A percentile compares a stretch with the other conserved stretches of the same genome.
Conservation (phyloP, 805 yeast species). For the Sungouiozyma ichnusensis region DNA sequence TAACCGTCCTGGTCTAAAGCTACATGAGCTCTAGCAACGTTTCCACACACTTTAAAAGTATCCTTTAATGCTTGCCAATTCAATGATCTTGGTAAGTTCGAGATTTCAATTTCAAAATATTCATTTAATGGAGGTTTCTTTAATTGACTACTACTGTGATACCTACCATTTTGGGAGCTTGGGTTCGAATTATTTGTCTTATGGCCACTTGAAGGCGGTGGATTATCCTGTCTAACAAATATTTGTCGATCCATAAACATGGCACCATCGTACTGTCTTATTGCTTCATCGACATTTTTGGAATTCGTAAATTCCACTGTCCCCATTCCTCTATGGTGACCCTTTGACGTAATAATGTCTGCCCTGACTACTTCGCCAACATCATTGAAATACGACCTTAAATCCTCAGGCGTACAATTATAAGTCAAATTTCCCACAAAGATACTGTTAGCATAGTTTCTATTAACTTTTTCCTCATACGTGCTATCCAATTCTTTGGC, state of each 20-base stretch:
- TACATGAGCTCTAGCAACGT: constrained; percentile 74
- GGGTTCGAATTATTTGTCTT: constrained; percentile 1
- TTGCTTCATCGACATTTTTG: constrained; percentile 63
- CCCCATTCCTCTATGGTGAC: constrained; percentile 82
- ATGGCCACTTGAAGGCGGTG: constrained; percentile 46
- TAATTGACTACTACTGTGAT: neutral
- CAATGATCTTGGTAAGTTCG: constrained; percentile 72
- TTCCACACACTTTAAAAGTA: constrained; percentile 67
- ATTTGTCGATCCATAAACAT: constrained; percentile 64
- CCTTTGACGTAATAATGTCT: constrained; percentile 68
- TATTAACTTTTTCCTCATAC: constrained; percentile 32
- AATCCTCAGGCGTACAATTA: constrained; percentile 46
- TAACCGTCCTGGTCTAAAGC: constrained; percentile 52
- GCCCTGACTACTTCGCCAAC: constrained; percentile 67
- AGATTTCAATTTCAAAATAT: constrained; percentile 52
- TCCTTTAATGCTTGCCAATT: constrained; percentile 84
- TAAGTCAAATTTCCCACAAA: constrained; percentile 70
- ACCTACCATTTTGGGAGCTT: constrained; percentile 1
- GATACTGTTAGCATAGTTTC: constrained; percentile 59
- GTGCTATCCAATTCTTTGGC: constrained; percentile 19
- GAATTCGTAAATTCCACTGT: constrained; percentile 70
- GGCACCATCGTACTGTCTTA: constrained; percentile 55
- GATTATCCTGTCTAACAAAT: constrained; percentile 84
- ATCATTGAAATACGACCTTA: constrained; percentile 47
- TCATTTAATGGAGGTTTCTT: constrained; percentile 11